Base-by-base conservation (phyloP, 208 protist genomes). In the Strigomonas oncopelti region DNA sequence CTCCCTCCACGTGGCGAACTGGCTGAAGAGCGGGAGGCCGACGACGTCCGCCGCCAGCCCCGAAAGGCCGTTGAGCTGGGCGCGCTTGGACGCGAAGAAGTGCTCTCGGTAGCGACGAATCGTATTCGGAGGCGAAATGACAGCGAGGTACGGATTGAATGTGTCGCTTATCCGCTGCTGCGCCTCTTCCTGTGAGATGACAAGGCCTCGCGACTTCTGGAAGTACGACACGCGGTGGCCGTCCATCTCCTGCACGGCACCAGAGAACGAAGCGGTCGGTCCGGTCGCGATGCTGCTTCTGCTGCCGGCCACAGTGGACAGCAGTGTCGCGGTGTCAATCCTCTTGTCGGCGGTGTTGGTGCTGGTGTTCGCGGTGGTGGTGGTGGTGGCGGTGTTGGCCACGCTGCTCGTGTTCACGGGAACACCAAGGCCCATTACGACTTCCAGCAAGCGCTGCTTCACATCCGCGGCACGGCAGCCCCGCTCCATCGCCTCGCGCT, bases 1-100 rank as follows among this genome's bases (percentile, higher is more conserved):
- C 68, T 96, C 90, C 1, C 77, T 56, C 88, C 90, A 96, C 25
- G 90, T 91, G 18, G 75, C 74, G 60, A 87, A 96, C 69, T 96
- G 90, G 62, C 83, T 92, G 58, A 91, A 86, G 18, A 96, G 42
- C 5, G 87, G 87, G 34, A 93, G 59, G 13, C 90, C 90, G 9
- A 93, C 74, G 1, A 84, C 61, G 38, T 91, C 77, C 0, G 80
- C 78, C 0, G 62, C 59, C 11, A 74, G 57, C 1, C 67, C 54
- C 22, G 54, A 64, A 13, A 58, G 53, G 25, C 69, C 36, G 29
- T 69, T 38, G 22, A 46, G 13, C 54, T 88, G 78, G n/a, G 63
- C 67, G 3, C 79, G 67, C 22, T 67, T 71, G 32, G 72, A 69
- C 14, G 79, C 56, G 5, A 66, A 61, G 51, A 72, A 77, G 45